Evolutionary conservation across 768 basidiomycete genomes (phyloP).

Genomic region (Botryobasidium botryosum): DNA sequence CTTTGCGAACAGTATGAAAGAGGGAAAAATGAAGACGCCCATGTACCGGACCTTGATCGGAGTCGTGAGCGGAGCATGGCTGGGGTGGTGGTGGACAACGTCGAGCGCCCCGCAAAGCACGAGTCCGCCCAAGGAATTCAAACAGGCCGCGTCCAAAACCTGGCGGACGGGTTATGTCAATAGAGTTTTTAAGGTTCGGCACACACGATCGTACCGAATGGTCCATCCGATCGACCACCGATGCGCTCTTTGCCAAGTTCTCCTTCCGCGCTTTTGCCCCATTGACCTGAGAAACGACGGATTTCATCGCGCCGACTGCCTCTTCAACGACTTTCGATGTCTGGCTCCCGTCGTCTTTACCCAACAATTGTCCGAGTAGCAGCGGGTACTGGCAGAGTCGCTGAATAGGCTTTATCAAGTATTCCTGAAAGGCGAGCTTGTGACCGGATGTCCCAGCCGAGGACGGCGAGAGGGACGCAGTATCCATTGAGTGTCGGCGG

Average conservation of each 20-base stretch:
- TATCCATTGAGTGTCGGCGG: conserved; percentile 5
- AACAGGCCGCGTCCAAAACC: conserved; percentile 14
- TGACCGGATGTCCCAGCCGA: conserved; percentile 1
- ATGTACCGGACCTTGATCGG: conserved; percentile 66
- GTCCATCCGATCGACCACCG: conserved; percentile 2
- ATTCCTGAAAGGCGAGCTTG: conserved; percentile 40
- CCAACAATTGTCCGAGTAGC: conserved; percentile 55
- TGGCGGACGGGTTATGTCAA: conserved; percentile 14
- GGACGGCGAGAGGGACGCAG: background rate
- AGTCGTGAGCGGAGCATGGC: conserved; percentile 28
- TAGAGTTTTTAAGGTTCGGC: background rate
- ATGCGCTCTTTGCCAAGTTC: conserved; percentile 3
- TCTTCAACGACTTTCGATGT: no score
- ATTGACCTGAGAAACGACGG: no score
- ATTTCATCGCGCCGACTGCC: no score
- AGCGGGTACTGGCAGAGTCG: conserved; percentile 91
- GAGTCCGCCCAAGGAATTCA: conserved; percentile 58
- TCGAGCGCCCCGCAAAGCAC: conserved; percentile 74
- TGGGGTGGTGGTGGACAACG: conserved; percentile 54
- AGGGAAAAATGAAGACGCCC: conserved; percentile 75
- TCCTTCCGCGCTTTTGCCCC: no score
- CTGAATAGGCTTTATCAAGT: conserved; percentile 95
- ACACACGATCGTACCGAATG: conserved; percentile 9
- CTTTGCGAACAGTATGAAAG: conserved; percentile 77
- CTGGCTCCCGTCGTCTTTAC: background rate